Base-by-base conservation (phyloP, 2,329 filamentous ascomycete species). In the Diaporthe capsici region DNA sequence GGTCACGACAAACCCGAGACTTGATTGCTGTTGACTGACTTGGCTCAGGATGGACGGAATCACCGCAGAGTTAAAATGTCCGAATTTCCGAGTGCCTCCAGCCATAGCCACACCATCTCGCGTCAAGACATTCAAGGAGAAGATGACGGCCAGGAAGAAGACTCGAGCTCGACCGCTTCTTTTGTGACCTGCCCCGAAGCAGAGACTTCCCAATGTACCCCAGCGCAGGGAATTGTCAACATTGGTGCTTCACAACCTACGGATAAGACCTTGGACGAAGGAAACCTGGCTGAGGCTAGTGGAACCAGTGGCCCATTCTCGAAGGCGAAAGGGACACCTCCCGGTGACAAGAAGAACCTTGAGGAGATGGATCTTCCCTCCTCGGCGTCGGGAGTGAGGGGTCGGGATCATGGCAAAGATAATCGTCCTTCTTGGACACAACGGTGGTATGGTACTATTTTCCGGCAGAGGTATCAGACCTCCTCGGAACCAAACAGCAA, bases 391-490 rank as follows among this genome's bases (percentile, higher is more conserved):
- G 42, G 17, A n/a, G 17, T 1, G 20, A 34, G 34, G n/a, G n/a
- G 1, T 5, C 13, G 17, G 13, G n/a, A 28, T 8, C 15, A 34
- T 9, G 25, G 17, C 17, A 20, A 17, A 7, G 17, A 15, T 20
- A 31, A 63, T 8, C 25, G 8, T 15, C 1, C 39, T 12, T 63
- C 25, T 17, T 28, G 8, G 15, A 4, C 28, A 13, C 60, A 7
- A n/a, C 2, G 13, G n/a, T 12, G 15, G 15, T 13, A 1, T n/a
- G 10, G 6, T 1, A 0, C 8, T 22, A 4, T 47, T 13, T 1
- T 47, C 9, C 25, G 25, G 4, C 25, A 2, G 2, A 22, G 20
- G 2, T 6, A 25, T 31, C 25, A 13, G 25, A 20, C 25, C 17
- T 17, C 17, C 5, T 17, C 25, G 4, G 42, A 49, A 47, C 4